These are phyloP conservation scores for Torulaspora pretoriensis DNA, from an alignment of 1,139 yeast species.

Conservation along the genomic window DNA sequence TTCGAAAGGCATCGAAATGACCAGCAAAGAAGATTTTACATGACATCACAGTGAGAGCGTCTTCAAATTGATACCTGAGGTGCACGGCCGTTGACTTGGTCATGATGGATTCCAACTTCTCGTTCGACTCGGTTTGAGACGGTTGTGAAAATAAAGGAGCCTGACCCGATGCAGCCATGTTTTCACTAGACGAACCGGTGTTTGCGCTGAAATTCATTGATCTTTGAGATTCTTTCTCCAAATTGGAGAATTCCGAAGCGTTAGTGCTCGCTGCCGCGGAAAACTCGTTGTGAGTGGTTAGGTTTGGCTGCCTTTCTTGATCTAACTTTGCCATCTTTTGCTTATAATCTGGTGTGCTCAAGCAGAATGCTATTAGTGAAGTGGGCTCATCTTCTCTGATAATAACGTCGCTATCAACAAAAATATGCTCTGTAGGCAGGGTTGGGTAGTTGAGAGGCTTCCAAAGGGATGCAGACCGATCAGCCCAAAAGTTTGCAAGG, in stretches of 20 bases:
- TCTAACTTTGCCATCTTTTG: slow-evolving; percentile 47
- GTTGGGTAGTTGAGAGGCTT: slow-evolving; percentile 85
- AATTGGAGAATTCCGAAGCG: slow-evolving; percentile 6
- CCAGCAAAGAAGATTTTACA: slow-evolving; percentile 95
- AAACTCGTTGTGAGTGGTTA: slow-evolving; percentile 10
- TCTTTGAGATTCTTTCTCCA: slow-evolving; percentile 14
- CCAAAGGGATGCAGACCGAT: slow-evolving; percentile 93
- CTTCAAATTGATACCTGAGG: slow-evolving; percentile 84
- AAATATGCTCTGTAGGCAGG: slow-evolving; percentile 77
- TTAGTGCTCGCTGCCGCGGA: slow-evolving; percentile 3
- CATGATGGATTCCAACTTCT: slow-evolving; percentile 59
- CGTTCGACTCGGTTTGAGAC: neutral
- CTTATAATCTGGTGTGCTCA: slow-evolving; percentile 77
- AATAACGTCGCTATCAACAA: slow-evolving; percentile 89
- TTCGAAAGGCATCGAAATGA: slow-evolving; percentile 90
- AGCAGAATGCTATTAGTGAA: slow-evolving; percentile 87
- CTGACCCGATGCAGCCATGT: neutral
- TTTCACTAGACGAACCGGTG: slow-evolving; percentile 6
- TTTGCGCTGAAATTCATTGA: slow-evolving; percentile 10
- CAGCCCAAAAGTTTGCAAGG: slow-evolving; percentile 93
- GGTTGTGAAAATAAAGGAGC: slow-evolving; percentile 4
- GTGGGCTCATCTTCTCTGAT: slow-evolving; percentile 97
- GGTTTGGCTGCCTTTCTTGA: slow-evolving; percentile 19
- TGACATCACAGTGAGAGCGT: slow-evolving; percentile 75
- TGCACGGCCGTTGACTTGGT: slow-evolving; percentile 82